Evolutionary conservation across 2,329 filamentous ascomycete species (phyloP), one percentile per base, ranked within the genome.

Genomic region (Zalaria sp.): DNA sequence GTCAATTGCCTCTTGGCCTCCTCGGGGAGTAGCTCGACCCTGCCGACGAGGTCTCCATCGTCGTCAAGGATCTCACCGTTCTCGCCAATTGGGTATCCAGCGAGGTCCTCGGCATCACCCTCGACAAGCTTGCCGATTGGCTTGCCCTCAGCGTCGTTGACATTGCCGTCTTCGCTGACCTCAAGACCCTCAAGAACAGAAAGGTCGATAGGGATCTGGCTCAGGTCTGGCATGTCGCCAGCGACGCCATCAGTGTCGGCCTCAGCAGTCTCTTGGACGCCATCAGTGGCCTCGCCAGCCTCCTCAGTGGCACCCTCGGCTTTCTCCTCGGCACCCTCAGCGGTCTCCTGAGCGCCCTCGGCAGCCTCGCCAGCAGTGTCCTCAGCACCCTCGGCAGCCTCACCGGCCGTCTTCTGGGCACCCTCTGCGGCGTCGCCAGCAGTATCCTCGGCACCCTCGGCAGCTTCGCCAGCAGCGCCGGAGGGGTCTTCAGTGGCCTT

Each of bases 51-150:
- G 47, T 72, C 66, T 25, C 71, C 71, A 46, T 71, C 66, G 35
- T 73, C 67, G 44, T 73, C 68, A 25, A 74, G 63, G 27, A 75
- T 73, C 50, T 73, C 69, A 43, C 71, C 71, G 9, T 72, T 62
- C 32, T 72, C 65, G 43, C 70, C 69, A 44, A 72, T 70, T 10
- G 59, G 60, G 52, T 72, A 72, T 31, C 69, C 69, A 39, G 58
- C 63, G 37, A 71, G 66, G 46, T 71, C 67, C 52, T 71, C 67
- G 25, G 67, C 67, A 43, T 71, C 68, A 44, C 68, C 69, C 51
- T 72, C 69, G 27, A 64, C 65, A 35, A 72, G 65, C 39, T 61
- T 62, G 42, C 67, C 69, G 41, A 72, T 55, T 3, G 59, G 51
- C 39, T 69, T 68, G 50, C 69, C 69, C 28, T 71, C 64, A 40